phyloP scores from a whole-genome alignment of 208 protist species.

The Strigomonas culicis region DNA sequence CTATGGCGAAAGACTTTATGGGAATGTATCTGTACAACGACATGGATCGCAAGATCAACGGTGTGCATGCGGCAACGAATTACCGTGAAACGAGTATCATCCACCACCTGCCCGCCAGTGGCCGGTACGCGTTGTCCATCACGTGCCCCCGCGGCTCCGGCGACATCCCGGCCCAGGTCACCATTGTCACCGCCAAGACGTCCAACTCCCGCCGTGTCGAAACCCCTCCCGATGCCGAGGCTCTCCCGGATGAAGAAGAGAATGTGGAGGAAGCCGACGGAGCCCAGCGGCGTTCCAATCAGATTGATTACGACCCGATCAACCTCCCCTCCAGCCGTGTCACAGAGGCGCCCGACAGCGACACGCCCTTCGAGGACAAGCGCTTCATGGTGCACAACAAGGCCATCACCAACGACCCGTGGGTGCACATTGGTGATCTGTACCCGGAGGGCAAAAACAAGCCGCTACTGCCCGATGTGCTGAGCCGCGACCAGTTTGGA shows the following conservation, averaged over 20 bases:
- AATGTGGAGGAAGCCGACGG: constrained; percentile 38
- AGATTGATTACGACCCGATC: constrained; percentile 50
- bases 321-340: constrained; percentile 20
- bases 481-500: constrained; percentile 57
- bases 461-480: constrained; percentile 40
- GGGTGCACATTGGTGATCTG: constrained; percentile 50
- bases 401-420: constrained; percentile 21
- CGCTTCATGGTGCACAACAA: constrained; percentile 28
- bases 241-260: constrained; percentile 39
- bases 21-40: constrained; percentile 56
- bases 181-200: constrained; percentile 26
- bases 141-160: constrained; percentile 42
- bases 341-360: constrained; percentile 23
- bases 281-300: constrained; percentile 16
- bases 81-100: constrained; percentile 56
- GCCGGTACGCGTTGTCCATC: constrained; percentile 45
- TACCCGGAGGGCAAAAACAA: constrained; percentile 62
- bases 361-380: constrained; percentile 31
- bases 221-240: constrained; percentile 24
- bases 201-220: constrained; percentile 25
- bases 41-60: constrained; percentile 33
- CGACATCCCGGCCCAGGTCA: constrained; percentile 26
- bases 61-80: constrained; percentile 46
- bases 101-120: constrained; percentile 30
- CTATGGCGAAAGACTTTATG: constrained; percentile 51